Percentiles rank a stretch among this genome's conserved stretches.
Conservation (phyloP, 176 grass and related monocot genomes). For the Ensete glaucum region DNA sequence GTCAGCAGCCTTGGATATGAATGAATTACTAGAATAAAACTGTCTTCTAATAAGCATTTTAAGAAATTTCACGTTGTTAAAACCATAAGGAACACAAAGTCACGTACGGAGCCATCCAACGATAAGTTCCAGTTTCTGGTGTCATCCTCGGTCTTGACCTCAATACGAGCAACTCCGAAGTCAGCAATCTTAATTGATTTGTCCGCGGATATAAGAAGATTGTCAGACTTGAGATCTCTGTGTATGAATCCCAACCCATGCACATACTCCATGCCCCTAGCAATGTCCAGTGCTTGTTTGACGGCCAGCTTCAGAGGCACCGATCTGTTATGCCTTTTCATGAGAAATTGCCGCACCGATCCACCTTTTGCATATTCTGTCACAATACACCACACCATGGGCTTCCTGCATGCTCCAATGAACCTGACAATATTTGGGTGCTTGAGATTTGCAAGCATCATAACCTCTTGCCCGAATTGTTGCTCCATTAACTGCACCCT, state of each 20-base stretch:
- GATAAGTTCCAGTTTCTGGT: conserved; percentile 91
- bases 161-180: conserved; percentile 76
- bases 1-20: neutral
- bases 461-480: conserved; percentile 74
- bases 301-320: conserved; percentile 66
- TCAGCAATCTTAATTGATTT: conserved; percentile 77
- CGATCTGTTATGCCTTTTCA: conserved; percentile 49
- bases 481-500: conserved; percentile 58
- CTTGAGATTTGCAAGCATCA: conserved; percentile 66
- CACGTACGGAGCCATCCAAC: conserved; percentile 89
- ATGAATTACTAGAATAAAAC: no score
- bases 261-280: conserved; percentile 70
- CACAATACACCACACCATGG: conserved; percentile 68
- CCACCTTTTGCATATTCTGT: conserved; percentile 73
- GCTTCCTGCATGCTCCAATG: conserved; percentile 69
- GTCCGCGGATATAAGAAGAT: conserved; percentile 61
- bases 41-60: neutral
- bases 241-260: conserved; percentile 68
- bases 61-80: neutral
- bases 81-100: neutral
- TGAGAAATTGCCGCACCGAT: conserved; percentile 63
- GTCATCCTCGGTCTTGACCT: conserved; percentile 80
- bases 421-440: conserved; percentile 71
- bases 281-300: conserved; percentile 66
- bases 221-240: conserved; percentile 71